A percentile compares a stretch with the other conserved stretches of the same genome.
Evolutionary conservation across 768 basidiomycete species (phyloP).

Genomic region (Russula earlei): DNA sequence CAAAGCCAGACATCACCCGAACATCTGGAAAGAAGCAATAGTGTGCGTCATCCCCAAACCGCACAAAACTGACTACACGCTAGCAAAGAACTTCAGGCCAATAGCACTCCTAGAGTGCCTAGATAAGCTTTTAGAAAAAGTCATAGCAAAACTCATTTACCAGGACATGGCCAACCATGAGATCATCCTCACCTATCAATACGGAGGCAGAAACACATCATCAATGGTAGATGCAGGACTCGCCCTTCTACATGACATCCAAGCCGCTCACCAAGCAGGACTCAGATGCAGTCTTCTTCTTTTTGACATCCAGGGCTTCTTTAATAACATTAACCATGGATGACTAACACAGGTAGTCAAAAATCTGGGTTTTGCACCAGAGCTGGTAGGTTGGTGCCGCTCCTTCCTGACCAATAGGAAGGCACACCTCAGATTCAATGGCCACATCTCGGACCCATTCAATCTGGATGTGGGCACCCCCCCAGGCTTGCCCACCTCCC

Average conservation of each 20-base stretch:
- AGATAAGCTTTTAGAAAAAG: neutral
- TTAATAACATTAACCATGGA: neutral
- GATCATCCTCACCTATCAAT: neutral
- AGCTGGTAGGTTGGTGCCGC: neutral
- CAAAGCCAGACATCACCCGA: neutral
- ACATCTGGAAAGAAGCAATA: neutral
- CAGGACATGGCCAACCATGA: neutral
- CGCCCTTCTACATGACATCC: neutral
- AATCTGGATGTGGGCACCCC: no score
- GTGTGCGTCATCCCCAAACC: neutral
- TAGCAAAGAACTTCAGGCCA: neutral
- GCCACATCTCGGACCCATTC: neutral
- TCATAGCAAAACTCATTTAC: neutral
- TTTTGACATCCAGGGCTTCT: neutral
- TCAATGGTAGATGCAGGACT: neutral
- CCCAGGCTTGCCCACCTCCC: neutral
- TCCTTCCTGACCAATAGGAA: neutral
- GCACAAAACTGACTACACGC: neutral
- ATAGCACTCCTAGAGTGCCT: neutral
- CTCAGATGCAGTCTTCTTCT: neutral
- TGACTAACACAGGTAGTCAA: neutral
- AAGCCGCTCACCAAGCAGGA: neutral
- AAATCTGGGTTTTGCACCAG: neutral
- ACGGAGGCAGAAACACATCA: neutral
- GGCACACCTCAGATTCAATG: neutral